phyloP scores from a whole-genome alignment of 164 flowering plant genomes.

The Magnolia kwangsiensis region DNA sequence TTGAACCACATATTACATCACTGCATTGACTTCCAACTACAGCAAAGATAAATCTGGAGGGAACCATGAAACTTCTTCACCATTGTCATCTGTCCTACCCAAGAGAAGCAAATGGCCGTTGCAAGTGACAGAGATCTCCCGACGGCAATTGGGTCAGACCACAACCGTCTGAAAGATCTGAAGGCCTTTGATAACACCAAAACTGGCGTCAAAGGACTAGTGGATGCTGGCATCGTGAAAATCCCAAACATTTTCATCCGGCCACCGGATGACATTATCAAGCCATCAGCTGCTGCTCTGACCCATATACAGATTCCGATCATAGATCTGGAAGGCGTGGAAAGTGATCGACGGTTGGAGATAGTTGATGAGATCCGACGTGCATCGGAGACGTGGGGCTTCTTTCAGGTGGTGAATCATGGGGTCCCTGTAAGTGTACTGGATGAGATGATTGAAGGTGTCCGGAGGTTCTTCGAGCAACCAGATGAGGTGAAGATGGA shows the following conservation, averaged over 20 bases:
- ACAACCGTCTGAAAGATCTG: constrained; percentile 10
- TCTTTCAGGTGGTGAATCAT: constrained; percentile 57
- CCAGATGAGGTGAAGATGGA: constrained; percentile 31
- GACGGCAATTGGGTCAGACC: neutral
- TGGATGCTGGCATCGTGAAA: constrained; percentile 14
- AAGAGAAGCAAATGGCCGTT: too few species aligned
- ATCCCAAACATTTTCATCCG: constrained; percentile 16
- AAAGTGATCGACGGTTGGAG: neutral
- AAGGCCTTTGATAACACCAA: constrained; percentile 20
- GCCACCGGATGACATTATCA: neutral
- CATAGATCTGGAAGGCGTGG: constrained; percentile 29
- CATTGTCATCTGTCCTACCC: too few species aligned
- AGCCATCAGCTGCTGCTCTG: neutral
- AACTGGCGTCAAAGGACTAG: constrained; percentile 23
- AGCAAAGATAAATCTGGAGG: too few species aligned
- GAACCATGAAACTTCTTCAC: too few species aligned
- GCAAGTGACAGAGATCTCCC: too few species aligned
- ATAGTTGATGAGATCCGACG: constrained; percentile 19
- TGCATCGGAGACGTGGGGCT: constrained; percentile 44
- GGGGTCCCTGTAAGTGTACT: constrained; percentile 34
- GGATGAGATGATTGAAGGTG: constrained; percentile 43
- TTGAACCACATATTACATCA: too few species aligned
- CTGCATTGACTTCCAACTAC: too few species aligned
- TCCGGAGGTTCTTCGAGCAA: constrained; percentile 35
- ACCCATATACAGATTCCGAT: constrained; percentile 15